Percentiles rank a stretch among this genome's conserved stretches.
phyloP scores from a whole-genome alignment of 2,329 filamentous ascomycete genomes.

The Aspergillus ustus region DNA sequence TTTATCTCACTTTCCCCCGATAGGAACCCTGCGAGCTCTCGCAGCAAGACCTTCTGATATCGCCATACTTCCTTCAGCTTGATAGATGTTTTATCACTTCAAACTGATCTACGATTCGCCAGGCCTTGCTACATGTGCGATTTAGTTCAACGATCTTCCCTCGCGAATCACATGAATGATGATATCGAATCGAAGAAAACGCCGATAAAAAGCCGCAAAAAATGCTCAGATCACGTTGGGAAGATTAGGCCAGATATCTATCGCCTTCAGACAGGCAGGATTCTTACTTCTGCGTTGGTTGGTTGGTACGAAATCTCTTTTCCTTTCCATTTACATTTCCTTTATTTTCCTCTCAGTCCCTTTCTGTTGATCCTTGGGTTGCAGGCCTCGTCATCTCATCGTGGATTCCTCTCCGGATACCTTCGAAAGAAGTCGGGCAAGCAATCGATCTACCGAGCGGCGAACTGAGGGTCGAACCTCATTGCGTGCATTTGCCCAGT shows the following conservation, averaged over 20 bases:
- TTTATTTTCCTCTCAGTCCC: background rate
- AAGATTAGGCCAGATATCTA: background rate
- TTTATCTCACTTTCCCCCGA: slow-evolving; percentile 2
- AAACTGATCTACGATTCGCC: background rate
- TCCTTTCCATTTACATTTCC: background rate
- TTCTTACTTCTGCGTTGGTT: background rate
- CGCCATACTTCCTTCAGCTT: background rate
- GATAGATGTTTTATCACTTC: background rate
- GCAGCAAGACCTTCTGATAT: slow-evolving; percentile 1
- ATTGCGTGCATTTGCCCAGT: background rate
- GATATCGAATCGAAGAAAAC: background rate
- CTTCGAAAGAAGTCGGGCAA: background rate
- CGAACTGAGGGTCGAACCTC: background rate
- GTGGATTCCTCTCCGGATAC: background rate
- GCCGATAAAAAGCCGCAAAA: background rate
- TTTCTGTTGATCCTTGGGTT: background rate
- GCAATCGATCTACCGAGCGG: background rate
- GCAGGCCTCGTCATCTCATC: background rate
- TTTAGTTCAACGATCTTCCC: background rate
- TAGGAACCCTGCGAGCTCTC: background rate
- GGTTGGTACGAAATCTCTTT: slow-evolving; percentile 14
- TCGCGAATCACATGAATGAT: background rate
- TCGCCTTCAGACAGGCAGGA: background rate
- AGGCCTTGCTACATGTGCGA: background rate
- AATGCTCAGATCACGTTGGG: background rate